Evolutionary conservation across 2,329 filamentous ascomycete species (phyloP).

Genomic region (Xylariaceae sp.): DNA sequence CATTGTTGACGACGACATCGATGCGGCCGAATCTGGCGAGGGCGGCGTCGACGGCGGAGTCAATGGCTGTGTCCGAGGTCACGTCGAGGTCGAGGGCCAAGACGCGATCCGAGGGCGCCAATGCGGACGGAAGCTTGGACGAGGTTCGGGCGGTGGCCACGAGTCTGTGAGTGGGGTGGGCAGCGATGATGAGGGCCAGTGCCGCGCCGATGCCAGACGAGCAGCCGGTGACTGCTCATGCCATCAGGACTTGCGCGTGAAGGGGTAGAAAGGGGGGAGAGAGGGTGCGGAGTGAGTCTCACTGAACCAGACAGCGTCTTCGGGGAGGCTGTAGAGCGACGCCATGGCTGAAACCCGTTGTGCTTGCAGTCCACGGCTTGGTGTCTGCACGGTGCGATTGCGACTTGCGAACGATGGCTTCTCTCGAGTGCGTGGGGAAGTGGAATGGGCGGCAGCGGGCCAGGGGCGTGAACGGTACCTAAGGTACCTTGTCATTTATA

Average conservation of each 20-base stretch:
- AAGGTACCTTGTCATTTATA: too few relatives aligned
- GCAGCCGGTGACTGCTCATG: slow-evolving; percentile 44
- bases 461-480: too few relatives aligned
- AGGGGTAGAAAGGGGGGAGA: too few relatives aligned
- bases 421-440: too few relatives aligned
- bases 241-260: too few relatives aligned
- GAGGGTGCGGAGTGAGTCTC: not conserved
- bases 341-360: too few relatives aligned
- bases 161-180: slow-evolving; percentile 38
- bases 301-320: slow-evolving; percentile 22
- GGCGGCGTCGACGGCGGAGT: slow-evolving; percentile 12
- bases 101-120: slow-evolving; percentile 5
- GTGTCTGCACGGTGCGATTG: too few relatives aligned
- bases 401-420: too few relatives aligned
- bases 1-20: slow-evolving; percentile 16
- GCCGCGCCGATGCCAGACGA: slow-evolving; percentile 47
- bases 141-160: slow-evolving; percentile 42
- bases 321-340: slow-evolving; percentile 12
- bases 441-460: too few relatives aligned
- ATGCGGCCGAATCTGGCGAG: slow-evolving; percentile 18
- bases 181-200: slow-evolving; percentile 38
- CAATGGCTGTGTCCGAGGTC: slow-evolving; percentile 13
- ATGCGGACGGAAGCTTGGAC: slow-evolving; percentile 4
- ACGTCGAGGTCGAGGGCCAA: slow-evolving; percentile 16
- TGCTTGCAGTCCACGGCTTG: too few relatives aligned